Evolutionary conservation across 441 rosid species (phyloP).

Genomic region (Gossypium gossypioides): DNA sequence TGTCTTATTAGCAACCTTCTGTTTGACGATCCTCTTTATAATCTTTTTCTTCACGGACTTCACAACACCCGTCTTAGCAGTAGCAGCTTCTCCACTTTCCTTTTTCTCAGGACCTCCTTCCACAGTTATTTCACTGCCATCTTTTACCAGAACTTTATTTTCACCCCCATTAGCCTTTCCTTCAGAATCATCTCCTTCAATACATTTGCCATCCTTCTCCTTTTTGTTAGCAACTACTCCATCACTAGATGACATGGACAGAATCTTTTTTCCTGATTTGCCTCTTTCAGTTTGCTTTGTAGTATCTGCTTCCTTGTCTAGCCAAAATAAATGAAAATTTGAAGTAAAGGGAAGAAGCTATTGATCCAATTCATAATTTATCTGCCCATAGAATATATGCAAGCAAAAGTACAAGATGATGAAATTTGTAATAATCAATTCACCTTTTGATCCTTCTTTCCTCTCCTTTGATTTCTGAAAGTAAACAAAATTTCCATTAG

Average conservation of each 20-base stretch:
- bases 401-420: conserved; percentile 4
- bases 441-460: conserved; percentile 55
- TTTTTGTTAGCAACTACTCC: conserved; percentile 19
- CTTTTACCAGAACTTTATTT: conserved; percentile 27
- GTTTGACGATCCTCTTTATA: conserved; percentile 68
- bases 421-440: conserved; percentile 13
- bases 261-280: conserved; percentile 32
- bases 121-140: conserved; percentile 24
- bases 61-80: conserved; percentile 30
- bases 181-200: conserved; percentile 30
- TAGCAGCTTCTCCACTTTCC: conserved; percentile 30
- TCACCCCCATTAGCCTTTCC: conserved; percentile 26
- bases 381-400: background rate
- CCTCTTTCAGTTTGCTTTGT: conserved; percentile 32
- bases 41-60: conserved; percentile 71
- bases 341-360: background rate
- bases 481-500: conserved; percentile 14
- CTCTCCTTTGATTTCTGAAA: conserved; percentile 46
- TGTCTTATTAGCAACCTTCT: conserved; percentile 41
- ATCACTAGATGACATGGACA: conserved; percentile 26
- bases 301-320: conserved; percentile 34
- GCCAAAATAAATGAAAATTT: conserved; percentile 7
- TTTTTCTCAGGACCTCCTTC: conserved; percentile 32
- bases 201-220: conserved; percentile 28
- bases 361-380: conserved; percentile 2